A percentile compares a stretch with the other conserved stretches of the same genome.
Evolutionary conservation across 2,329 filamentous ascomycete genomes (phyloP).

Genomic region (Calonectria hawksworthii): DNA sequence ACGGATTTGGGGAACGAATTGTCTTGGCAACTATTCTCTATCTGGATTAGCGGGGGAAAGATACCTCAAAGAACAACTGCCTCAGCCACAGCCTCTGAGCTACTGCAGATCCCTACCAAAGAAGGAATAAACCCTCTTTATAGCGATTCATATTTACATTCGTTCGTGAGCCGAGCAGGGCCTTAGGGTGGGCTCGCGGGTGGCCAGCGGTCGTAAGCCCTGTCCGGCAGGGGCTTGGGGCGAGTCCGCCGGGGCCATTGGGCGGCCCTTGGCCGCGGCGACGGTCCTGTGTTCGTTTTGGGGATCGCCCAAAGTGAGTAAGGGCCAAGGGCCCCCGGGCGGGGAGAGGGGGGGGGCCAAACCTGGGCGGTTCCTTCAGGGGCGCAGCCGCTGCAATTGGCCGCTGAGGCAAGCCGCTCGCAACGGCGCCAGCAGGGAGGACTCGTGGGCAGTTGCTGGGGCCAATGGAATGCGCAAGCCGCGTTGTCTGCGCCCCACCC

Average conservation of each 20-base stretch:
- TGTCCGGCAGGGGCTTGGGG: conserved; percentile 21
- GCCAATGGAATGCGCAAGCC: conserved; percentile 24
- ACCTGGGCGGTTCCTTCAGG: conserved; percentile 38
- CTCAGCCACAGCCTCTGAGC: no score
- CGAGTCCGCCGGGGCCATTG: conserved; percentile 3
- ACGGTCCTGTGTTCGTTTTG: conserved; percentile 23
- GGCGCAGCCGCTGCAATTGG: conserved; percentile 43
- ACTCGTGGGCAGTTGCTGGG: conserved; percentile 1
- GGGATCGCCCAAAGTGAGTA: conserved; percentile 29
- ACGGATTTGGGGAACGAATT: no score
- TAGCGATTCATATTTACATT: no score
- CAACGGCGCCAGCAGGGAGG: conserved; percentile 4
- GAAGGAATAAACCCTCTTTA: no score
- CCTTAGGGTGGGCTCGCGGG: not conserved
- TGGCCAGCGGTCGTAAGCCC: conserved; percentile 7
- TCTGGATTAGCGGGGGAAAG: no score
- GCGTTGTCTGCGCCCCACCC: not conserved
- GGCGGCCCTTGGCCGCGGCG: conserved; percentile 7
- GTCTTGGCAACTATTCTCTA: no score
- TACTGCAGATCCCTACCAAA: no score
- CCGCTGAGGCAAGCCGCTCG: conserved; percentile 28
- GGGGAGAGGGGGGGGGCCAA: not conserved
- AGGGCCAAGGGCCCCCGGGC: not conserved
- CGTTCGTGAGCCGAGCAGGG: no score
- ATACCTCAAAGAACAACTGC: no score